These are phyloP conservation scores for Pachyrhizus erosus DNA, from an alignment of 306 rosid species.

Conservation along the genomic window DNA sequence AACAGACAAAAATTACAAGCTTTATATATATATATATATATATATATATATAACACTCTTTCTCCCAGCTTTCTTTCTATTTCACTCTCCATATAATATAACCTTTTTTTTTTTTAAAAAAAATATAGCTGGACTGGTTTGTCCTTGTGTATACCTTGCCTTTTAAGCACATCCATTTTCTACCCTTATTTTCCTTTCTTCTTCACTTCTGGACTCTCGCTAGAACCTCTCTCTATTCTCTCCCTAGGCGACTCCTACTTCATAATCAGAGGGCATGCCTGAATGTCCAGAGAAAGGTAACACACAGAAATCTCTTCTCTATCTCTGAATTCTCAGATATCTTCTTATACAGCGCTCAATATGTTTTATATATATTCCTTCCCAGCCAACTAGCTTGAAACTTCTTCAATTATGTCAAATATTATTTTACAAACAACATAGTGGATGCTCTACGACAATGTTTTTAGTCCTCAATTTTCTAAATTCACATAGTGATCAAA, in stretches of 20 bases:
- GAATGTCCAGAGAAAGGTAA: constrained; percentile 99
- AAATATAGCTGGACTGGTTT: constrained; percentile 55
- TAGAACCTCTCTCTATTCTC: constrained; percentile 44
- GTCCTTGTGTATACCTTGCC: constrained; percentile 68
- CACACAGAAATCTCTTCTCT: constrained; percentile 24
- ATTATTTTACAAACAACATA: constrained; percentile 8
- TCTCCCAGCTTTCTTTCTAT: constrained; percentile 20
- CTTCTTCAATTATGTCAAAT: constrained; percentile 17
- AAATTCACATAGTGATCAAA: constrained; percentile 1
- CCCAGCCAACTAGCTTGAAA: neutral
- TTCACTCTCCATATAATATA: neutral
- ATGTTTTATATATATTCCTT: neutral
- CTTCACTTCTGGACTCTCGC: constrained; percentile 35
- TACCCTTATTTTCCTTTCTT: constrained; percentile 56
- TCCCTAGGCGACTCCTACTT: constrained; percentile 49
- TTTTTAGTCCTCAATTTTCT: neutral
- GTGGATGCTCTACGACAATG: neutral
- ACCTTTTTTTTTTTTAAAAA: constrained; percentile 39
- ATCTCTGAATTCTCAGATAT: neutral
- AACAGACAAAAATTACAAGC: no score
- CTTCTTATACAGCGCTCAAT: neutral
- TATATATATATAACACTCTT: neutral
- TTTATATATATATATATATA: no score
- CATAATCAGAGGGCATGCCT: constrained; percentile 81
- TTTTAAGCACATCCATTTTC: constrained; percentile 69